These are phyloP conservation scores for Solanum chacoense DNA, from an alignment of 305 asterid genomes.

Conservation along the genomic window DNA sequence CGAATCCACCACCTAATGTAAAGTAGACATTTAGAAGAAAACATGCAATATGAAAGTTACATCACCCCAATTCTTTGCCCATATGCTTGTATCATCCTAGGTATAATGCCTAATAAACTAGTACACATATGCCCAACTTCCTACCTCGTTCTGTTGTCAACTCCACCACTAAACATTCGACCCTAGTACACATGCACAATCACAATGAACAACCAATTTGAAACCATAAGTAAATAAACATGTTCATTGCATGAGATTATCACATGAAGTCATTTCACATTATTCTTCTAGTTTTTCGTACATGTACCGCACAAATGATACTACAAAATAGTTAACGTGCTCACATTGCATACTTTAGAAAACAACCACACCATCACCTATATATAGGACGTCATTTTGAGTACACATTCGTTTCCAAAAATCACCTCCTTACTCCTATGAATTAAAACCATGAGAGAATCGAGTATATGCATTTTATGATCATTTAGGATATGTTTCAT, in stretches of 20 bases:
- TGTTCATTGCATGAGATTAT: too few relatives aligned
- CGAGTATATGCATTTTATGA: background rate
- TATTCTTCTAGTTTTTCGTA: too few relatives aligned
- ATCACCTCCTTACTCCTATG: background rate
- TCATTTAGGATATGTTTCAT: background rate
- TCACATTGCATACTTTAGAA: too few relatives aligned
- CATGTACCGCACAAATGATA: too few relatives aligned
- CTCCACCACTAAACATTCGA: background rate
- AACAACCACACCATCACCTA: too few relatives aligned
- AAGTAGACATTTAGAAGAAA: background rate
- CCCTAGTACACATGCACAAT: background rate
- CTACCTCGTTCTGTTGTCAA: background rate
- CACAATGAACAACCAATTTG: too few relatives aligned
- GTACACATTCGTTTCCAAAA: too few relatives aligned
- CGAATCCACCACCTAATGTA: background rate
- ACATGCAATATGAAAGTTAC: background rate
- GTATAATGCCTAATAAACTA: background rate
- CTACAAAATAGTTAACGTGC: too few relatives aligned
- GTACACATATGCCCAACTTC: background rate
- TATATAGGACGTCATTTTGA: too few relatives aligned
- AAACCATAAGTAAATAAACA: too few relatives aligned
- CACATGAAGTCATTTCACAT: too few relatives aligned
- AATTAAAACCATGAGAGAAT: background rate
- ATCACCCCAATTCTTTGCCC: background rate
- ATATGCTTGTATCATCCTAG: background rate